phyloP scores from a whole-genome alignment of 208 protist species.

The Trichomonas gallinae region DNA sequence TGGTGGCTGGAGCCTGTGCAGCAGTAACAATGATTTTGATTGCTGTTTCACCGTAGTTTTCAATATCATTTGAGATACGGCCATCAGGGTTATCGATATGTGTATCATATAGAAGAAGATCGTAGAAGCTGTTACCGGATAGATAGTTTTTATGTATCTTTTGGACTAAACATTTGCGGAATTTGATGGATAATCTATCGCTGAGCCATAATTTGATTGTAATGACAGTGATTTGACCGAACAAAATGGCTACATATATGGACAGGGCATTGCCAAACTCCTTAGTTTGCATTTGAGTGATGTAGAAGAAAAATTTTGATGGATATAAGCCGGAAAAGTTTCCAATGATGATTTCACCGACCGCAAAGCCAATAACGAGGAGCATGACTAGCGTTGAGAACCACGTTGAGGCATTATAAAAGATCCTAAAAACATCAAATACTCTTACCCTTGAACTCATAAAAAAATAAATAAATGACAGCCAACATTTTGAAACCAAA shows the following conservation, averaged over 20 bases:
- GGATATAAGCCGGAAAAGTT: neutral
- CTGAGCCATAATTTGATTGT: neutral
- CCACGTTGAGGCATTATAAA: neutral
- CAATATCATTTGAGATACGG: neutral
- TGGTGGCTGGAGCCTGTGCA: neutral
- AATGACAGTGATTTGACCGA: neutral
- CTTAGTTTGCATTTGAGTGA: neutral
- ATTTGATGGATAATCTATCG: neutral
- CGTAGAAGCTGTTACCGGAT: neutral
- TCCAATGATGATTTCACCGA: neutral
- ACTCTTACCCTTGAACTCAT: neutral
- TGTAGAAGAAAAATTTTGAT: neutral
- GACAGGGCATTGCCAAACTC: neutral
- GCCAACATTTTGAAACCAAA: too few relatives aligned
- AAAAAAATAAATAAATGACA: neutral
- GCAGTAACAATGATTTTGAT: neutral
- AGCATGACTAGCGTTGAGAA: neutral
- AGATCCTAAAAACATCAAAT: neutral
- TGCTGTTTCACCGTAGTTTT: neutral
- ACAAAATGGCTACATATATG: neutral
- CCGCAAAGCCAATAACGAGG: neutral
- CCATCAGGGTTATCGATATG: conserved; percentile 14
- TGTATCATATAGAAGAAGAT: neutral
- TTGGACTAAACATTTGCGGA: neutral
- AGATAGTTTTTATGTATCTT: neutral